Percentiles rank a stretch among this genome's conserved stretches.
phyloP scores from a whole-genome alignment of 129 eudicot species.

The Silybum marianum region DNA sequence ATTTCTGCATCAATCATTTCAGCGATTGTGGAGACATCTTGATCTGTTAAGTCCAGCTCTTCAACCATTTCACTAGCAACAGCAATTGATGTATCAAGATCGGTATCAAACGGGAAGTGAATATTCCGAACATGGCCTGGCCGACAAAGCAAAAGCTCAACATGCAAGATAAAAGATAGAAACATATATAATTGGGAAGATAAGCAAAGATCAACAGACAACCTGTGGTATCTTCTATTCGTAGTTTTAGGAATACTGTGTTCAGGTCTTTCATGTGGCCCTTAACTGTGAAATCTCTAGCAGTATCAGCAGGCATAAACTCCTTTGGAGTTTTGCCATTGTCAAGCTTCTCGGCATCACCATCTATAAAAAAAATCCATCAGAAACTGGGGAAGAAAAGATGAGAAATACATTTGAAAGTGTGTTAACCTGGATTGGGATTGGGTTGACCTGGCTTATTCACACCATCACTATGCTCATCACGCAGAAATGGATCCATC shows the following conservation, averaged over 20 bases:
- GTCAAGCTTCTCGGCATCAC: slow-evolving; percentile 31
- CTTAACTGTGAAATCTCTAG: slow-evolving; percentile 69
- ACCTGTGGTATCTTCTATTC: slow-evolving; percentile 89
- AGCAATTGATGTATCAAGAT: slow-evolving; percentile 83
- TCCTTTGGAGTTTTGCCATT: slow-evolving; percentile 37
- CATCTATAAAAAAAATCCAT: slow-evolving; percentile 41
- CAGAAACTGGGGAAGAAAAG: slow-evolving; percentile 20
- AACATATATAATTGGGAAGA: not conserved
- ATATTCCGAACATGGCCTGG: slow-evolving; percentile 84
- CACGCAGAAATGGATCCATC: slow-evolving; percentile 73
- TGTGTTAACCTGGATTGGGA: slow-evolving; percentile 44
- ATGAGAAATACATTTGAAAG: slow-evolving; percentile 1
- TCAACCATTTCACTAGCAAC: slow-evolving; percentile 99
- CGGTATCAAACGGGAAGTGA: slow-evolving; percentile 93
- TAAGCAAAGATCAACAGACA: slow-evolving; percentile 17
- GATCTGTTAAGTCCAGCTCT: slow-evolving; percentile 89
- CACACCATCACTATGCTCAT: slow-evolving; percentile 49
- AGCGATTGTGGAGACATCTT: slow-evolving; percentile 78
- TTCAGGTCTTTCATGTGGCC: slow-evolving; percentile 90
- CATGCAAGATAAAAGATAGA: slow-evolving; percentile 8
- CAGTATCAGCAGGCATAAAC: slow-evolving; percentile 39
- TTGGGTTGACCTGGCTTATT: slow-evolving; percentile 42
- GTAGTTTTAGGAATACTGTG: slow-evolving; percentile 79
- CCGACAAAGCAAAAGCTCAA: slow-evolving; percentile 18
- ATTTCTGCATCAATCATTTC: slow-evolving; percentile 91